These are phyloP conservation scores for Thymus mandschuricus DNA, from an alignment of 257 asterid species.

Conservation along the genomic window DNA sequence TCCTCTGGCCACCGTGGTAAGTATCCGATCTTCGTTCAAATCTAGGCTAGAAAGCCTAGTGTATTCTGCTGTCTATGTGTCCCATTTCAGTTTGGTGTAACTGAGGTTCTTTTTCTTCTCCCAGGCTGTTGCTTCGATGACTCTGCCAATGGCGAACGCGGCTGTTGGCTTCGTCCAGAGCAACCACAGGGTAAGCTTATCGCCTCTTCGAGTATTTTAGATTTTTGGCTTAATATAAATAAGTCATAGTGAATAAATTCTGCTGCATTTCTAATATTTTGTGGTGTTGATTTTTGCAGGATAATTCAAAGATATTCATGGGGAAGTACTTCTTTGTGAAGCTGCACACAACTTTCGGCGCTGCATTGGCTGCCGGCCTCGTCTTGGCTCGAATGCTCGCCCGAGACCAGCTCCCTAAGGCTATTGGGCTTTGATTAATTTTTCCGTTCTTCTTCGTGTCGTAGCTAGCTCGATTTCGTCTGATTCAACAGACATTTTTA, in stretches of 20 bases:
- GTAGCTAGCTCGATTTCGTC: too few relatives aligned
- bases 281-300: slow-evolving; percentile 34
- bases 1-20: slow-evolving; percentile 56
- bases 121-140: slow-evolving; percentile 51
- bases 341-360: slow-evolving; percentile 59
- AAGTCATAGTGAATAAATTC: too few relatives aligned
- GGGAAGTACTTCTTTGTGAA: slow-evolving; percentile 71
- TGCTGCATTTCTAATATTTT: too few relatives aligned
- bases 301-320: slow-evolving; percentile 64
- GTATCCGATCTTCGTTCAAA: background rate
- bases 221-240: too few relatives aligned
- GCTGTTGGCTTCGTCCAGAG: slow-evolving; percentile 53
- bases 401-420: background rate
- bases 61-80: too few relatives aligned
- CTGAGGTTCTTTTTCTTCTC: background rate
- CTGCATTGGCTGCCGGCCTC: slow-evolving; percentile 65
- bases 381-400: slow-evolving; percentile 49
- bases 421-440: too few relatives aligned
- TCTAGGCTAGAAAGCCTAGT: too few relatives aligned
- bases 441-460: too few relatives aligned
- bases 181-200: slow-evolving; percentile 48
- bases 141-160: slow-evolving; percentile 57
- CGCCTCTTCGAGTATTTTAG: too few relatives aligned
- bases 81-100: background rate
- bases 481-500: too few relatives aligned